Base-by-base conservation (phyloP, 192 early-diverging fungal genomes). In the Pecoramyces ruminantium region DNA sequence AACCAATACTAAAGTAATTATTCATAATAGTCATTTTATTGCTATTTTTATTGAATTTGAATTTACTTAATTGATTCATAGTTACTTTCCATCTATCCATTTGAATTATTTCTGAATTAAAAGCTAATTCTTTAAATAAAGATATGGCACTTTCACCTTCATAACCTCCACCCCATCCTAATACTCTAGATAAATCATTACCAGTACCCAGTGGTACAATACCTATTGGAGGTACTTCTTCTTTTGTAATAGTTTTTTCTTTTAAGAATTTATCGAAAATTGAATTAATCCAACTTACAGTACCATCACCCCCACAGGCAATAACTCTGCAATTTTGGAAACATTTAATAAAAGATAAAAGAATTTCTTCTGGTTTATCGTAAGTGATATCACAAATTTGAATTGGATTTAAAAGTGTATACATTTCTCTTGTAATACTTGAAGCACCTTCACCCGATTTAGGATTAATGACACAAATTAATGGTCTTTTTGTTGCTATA, bases 151-250 rank as follows among this genome's bases (percentile, higher is more conserved):
- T 67, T 9, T 29, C 78, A 6, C 42, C 42, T 18, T 29, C 28
- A 30, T 39, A 29, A n/a, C 42, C 42, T 17, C 42, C 78, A 18
- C 29, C 29, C 81, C 81, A 38, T 28, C 87, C 85, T 17, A 88
- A 81, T 13, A 88, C 85, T 25, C 85, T 80, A 9, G 87, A 84
- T 29, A 88, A 84, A 81, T 88, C 87, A 67, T 88, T 88, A 15
- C 87, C 87, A 28, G 87, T 88, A 58, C 87, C 87, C n/a, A 88
- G 79, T 25, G 87, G 87, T 14, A 88, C 42, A 18, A 88, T 51
- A 29, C 82, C 86, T 17, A 88, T 85, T 21, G 84, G 81, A 11
- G 87, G 84, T 29, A 42, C 38, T 42, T 82, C 34, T 8, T 79
- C 84, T n/a, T 79, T 77, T 11, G 82, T 78, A 12, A 81, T 77